These are phyloP conservation scores for Penicillium coffeae DNA, from an alignment of 495 filamentous ascomycete genomes.

Conservation along the genomic window DNA sequence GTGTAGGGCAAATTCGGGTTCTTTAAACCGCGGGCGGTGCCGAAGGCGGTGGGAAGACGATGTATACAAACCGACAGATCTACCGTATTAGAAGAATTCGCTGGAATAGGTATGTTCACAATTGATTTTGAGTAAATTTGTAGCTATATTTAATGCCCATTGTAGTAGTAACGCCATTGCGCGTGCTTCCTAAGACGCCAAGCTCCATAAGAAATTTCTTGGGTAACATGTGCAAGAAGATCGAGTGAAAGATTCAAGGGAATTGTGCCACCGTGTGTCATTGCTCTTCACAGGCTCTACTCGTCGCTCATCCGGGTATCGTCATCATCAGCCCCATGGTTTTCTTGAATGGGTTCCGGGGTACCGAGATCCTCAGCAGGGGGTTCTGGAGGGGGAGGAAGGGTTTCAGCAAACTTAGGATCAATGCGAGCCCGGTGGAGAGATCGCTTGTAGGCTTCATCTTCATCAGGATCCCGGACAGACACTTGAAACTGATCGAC, in stretches of 20 bases:
- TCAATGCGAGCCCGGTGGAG: constrained; percentile 42
- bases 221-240: constrained; percentile 13
- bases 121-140: background rate
- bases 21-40: constrained; percentile 11
- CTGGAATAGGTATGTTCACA: background rate
- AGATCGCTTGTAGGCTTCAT: constrained; percentile 47
- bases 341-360: background rate
- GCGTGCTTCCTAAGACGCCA: constrained; percentile 11
- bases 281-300: constrained; percentile 2
- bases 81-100: too few relatives aligned
- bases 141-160: background rate
- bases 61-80: background rate
- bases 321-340: constrained; percentile 11
- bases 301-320: constrained; percentile 24
- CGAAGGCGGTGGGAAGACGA: constrained; percentile 3
- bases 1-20: constrained; percentile 15
- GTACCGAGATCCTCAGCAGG: constrained; percentile 7
- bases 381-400: constrained; percentile 34
- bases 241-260: background rate
- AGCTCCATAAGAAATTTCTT: constrained; percentile 11
- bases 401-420: constrained; percentile 37
- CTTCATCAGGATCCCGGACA: constrained; percentile 51
- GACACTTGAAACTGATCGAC: constrained; percentile 54
- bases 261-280: background rate
- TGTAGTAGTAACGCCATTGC: constrained; percentile 9